Conservation (phyloP, 2,329 filamentous ascomycete genomes). For the Parasarocladium wereldwijsianum region DNA sequence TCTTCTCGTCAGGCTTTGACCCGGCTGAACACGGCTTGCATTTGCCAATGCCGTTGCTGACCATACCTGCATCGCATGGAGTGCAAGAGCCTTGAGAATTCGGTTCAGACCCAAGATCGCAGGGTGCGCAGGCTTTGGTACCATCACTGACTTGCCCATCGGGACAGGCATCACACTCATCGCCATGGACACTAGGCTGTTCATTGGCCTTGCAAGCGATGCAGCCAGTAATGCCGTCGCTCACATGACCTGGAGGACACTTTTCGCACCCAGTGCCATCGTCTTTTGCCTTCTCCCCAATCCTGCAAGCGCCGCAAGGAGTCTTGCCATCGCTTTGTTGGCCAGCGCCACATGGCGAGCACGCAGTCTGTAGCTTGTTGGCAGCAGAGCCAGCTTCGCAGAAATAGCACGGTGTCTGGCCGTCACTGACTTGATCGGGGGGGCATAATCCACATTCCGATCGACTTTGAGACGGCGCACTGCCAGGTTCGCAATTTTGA, state of each 20-base stretch:
- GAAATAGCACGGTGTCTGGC: neutral
- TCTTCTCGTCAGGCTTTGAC: neutral
- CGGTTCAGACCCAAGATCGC: neutral
- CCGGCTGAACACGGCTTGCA: constrained; percentile 1
- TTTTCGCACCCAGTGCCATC: neutral
- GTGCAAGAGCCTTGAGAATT: neutral
- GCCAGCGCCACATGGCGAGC: neutral
- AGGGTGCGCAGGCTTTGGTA: neutral
- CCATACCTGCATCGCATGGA: neutral
- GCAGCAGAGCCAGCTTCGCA: neutral
- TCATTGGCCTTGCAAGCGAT: neutral
- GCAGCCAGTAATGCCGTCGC: neutral
- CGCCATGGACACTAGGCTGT: neutral
- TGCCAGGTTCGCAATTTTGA: too few species aligned
- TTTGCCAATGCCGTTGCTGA: constrained; percentile 3
- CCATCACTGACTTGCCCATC: neutral
- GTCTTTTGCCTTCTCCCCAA: neutral
- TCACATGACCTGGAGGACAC: neutral
- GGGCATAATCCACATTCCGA: too few species aligned
- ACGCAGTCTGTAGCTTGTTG: neutral
- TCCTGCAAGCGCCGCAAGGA: neutral
- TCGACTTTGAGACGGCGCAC: too few species aligned
- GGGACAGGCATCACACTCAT: neutral
- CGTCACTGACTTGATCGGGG: constrained; percentile 1
- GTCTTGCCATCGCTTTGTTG: neutral